A percentile compares a stretch with the other conserved stretches of the same genome.
Conservation (phyloP, 306 rosid genomes). For the Quercus dentata region DNA sequence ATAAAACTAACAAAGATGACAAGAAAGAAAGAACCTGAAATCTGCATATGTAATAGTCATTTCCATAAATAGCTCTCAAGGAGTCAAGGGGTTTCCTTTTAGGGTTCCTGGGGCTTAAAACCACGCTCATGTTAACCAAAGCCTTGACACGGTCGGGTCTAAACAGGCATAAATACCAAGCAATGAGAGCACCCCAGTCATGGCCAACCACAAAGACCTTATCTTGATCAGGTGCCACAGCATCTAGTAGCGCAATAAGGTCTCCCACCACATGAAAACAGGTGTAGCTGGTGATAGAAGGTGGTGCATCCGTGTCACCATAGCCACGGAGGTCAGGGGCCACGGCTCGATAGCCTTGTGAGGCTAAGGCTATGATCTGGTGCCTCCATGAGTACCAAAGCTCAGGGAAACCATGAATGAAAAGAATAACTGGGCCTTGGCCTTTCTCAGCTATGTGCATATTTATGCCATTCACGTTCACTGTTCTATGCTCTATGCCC, state of each 20-base stretch:
- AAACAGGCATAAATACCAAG: conserved; percentile 63
- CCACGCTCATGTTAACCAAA: conserved; percentile 55
- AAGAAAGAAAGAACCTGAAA: conserved; percentile 51
- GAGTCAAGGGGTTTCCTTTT: conserved; percentile 38
- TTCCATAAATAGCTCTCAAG: conserved; percentile 48
- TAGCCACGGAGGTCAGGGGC: conserved; percentile 82
- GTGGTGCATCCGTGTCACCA: conserved; percentile 62
- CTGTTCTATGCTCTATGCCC: conserved; percentile 42
- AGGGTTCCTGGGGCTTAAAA: conserved; percentile 57
- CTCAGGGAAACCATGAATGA: conserved; percentile 88
- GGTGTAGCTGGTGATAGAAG: conserved; percentile 36
- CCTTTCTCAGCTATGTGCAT: conserved; percentile 80
- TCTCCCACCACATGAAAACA: conserved; percentile 61
- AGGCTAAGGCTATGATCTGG: conserved; percentile 62
- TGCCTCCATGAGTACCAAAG: conserved; percentile 83
- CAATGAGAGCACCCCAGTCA: conserved; percentile 78
- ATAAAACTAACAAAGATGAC: background rate
- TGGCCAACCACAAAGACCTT: conserved; percentile 83
- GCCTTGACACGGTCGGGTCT: conserved; percentile 69
- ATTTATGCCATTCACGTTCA: conserved; percentile 66
- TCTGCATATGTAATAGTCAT: conserved; percentile 64
- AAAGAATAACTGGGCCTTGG: conserved; percentile 62
- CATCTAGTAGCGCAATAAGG: conserved; percentile 51
- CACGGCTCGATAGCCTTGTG: conserved; percentile 63
- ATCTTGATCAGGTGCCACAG: conserved; percentile 36